Conservation (phyloP, 2,329 filamentous ascomycete species). For the Sporothrix protearum region DNA sequence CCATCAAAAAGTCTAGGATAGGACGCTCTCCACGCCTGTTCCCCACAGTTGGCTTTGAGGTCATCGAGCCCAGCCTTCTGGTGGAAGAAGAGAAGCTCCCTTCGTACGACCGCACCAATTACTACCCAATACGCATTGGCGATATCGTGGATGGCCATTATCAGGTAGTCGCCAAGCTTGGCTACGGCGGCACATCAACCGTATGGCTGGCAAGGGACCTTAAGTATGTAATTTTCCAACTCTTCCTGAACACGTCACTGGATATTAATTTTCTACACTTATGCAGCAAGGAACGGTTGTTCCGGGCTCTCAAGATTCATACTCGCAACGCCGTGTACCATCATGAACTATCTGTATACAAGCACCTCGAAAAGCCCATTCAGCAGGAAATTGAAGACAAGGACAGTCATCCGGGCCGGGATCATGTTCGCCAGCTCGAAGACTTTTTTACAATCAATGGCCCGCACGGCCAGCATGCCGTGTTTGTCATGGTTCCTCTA, state of each 20-base stretch:
- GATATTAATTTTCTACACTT: too few relatives aligned
- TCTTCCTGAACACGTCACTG: too few relatives aligned
- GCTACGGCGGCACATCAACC: conserved; percentile 30
- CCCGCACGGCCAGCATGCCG: conserved; percentile 35
- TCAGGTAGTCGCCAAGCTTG: conserved; percentile 28
- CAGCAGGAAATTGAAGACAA: background rate
- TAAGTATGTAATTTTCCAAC: too few relatives aligned
- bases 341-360: conserved; percentile 14
- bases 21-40: background rate
- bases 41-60: background rate
- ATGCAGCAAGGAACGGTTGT: conserved; percentile 29
- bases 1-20: background rate
- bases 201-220: conserved; percentile 31
- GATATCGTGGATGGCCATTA: conserved; percentile 3
- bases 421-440: conserved; percentile 35
- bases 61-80: background rate
- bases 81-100: conserved; percentile 8
- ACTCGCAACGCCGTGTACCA: conserved; percentile 25
- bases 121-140: background rate
- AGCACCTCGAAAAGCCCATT: background rate
- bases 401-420: conserved; percentile 33
- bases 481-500: conserved; percentile 38
- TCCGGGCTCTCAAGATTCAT: conserved; percentile 38
- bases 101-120: background rate
- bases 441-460: conserved; percentile 36